Conservation (phyloP, 139 green algal species). For the Coelastrella sp. region DNA sequence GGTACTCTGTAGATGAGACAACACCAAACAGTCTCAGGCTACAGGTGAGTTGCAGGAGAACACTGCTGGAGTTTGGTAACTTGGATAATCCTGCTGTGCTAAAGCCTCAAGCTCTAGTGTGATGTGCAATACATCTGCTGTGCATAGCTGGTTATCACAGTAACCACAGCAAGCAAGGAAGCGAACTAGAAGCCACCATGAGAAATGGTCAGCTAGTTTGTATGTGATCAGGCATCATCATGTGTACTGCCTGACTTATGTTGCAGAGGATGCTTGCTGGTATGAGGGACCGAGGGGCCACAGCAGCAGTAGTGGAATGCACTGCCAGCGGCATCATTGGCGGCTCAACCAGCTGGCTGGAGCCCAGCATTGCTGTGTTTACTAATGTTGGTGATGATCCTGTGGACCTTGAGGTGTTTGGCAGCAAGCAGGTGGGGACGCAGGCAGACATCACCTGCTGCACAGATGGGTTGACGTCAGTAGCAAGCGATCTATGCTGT, state of each 20-base stretch:
- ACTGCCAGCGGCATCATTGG: neutral
- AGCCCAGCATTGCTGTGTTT: slow-evolving; percentile 85
- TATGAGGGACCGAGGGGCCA: slow-evolving; percentile 86
- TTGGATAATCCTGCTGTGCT: neutral
- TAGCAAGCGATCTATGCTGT: too few species aligned
- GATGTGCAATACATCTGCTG: too few species aligned
- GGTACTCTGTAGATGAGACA: slow-evolving; percentile 39
- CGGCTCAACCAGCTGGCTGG: slow-evolving; percentile 56
- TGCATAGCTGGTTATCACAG: too few species aligned
- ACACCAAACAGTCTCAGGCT: slow-evolving; percentile 28
- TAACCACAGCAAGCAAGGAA: too few species aligned
- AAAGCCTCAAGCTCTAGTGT: too few species aligned
- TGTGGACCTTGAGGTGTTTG: neutral
- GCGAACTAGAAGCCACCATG: too few species aligned
- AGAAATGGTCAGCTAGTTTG: too few species aligned
- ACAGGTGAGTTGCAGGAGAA: slow-evolving; percentile 12
- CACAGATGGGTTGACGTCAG: too few species aligned
- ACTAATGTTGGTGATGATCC: slow-evolving; percentile 74
- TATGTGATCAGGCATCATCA: neutral
- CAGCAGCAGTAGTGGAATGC: slow-evolving; percentile 78
- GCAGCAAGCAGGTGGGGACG: slow-evolving; percentile 28
- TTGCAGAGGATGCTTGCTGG: slow-evolving; percentile 86
- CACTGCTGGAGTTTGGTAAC: neutral
- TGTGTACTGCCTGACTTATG: neutral
- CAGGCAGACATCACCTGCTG: too few species aligned